Evolutionary conservation across 2,329 filamentous ascomycete genomes (phyloP), one percentile per base, ranked within the genome.

Genomic region (Graphiopsis chlorocephala): DNA sequence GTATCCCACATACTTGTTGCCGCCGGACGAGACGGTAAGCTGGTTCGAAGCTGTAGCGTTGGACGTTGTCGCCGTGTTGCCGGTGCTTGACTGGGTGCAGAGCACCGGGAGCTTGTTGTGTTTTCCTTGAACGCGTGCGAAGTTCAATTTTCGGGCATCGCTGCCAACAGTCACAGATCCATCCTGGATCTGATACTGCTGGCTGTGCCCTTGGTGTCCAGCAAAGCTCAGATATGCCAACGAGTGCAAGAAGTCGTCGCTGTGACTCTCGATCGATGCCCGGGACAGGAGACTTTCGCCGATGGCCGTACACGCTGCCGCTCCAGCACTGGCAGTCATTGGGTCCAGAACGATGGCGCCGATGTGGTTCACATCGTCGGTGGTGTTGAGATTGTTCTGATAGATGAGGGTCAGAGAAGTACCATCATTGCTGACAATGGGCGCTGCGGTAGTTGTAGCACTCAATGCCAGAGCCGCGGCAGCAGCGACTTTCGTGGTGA

Each of bases 331-430:
- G 45, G 76, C 74, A 7, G 73, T 69, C 57, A 80, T 72, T 3
- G 79, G 73, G 63, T 83, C 83, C 48, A 85, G 73, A 8, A 85
- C 72, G 50, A 85, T 79, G 3, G 83, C 83, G 12, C 82, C 80
- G 20, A 83, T 74, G 69, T 85, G 83, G 66, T 85, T 84, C 28
- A 71, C 75, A 72, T 85, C 81, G 66, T 86, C 83, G 0, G 81
- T 81, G 8, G 74, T 77, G 69, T 86, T 86, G 26, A 85, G 74
- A 47, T 85, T 85, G 72, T 85, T 85, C 69, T 85, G 83, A 65
- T 82, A 85, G 10, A 85, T 70, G 7, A 85, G 74, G 0, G 82
- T 83, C 61, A 85, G 69, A 1, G 82, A 84, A 1, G 78, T 81
- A 26, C 77, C 68, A 12, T 75, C 67, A 65, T 81, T 82, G 57